Conservation (phyloP, 1,284 basidiomycete species). For the Bjerkandera adusta region DNA sequence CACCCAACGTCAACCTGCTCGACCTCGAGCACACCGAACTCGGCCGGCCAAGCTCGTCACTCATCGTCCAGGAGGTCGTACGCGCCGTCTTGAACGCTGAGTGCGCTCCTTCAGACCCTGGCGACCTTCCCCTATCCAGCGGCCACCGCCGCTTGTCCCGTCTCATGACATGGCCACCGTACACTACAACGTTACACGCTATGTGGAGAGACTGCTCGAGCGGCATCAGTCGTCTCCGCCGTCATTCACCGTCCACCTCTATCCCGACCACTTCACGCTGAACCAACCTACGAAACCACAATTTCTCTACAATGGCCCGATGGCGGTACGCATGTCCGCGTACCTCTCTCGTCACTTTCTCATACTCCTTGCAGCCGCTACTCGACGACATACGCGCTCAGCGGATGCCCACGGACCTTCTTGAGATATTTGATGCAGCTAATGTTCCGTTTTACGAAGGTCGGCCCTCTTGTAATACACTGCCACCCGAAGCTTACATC, state of each 20-base stretch:
- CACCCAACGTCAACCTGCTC: conserved; percentile 5
- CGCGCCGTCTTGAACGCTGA: background rate
- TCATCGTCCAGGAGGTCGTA: background rate
- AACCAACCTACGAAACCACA: conserved; percentile 74
- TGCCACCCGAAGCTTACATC: background rate
- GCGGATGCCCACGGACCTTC: conserved; percentile 78
- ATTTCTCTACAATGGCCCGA: conserved; percentile 76
- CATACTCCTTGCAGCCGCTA: conserved; percentile 47
- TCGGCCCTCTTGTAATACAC: conserved; percentile 23
- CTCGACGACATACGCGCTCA: conserved; percentile 77
- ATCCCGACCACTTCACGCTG: conserved; percentile 75
- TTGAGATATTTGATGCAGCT: conserved; percentile 70
- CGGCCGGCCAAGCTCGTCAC: background rate
- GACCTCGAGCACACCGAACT: conserved; percentile 3
- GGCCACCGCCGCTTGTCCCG: background rate
- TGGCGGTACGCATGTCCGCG: conserved; percentile 49
- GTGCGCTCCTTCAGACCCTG: background rate
- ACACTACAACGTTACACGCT: conserved; percentile 75
- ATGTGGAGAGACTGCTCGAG: conserved; percentile 54
- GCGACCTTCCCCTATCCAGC: background rate
- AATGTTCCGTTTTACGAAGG: conserved; percentile 79
- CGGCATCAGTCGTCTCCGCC: conserved; percentile 53
- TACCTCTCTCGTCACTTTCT: conserved; percentile 7
- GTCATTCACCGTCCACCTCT: conserved; percentile 73
- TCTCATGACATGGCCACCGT: conserved; percentile 45